Conservation (phyloP, 2,329 filamentous ascomycete genomes). For the Alternaria hordeiaustralica region DNA sequence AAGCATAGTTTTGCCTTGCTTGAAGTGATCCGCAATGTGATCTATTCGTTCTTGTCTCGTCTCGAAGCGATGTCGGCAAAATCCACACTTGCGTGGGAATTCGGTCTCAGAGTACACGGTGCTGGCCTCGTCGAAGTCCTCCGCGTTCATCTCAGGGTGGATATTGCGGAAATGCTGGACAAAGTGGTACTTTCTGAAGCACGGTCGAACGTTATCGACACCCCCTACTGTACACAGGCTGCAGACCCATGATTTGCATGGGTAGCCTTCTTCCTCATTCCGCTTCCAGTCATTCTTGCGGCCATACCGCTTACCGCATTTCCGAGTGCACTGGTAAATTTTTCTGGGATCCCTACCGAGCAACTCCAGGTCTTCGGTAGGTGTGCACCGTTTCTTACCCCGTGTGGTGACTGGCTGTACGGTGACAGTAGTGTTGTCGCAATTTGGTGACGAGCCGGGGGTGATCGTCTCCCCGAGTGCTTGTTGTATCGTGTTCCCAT, state of each 20-base stretch:
- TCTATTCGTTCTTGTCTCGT: constrained; percentile 47
- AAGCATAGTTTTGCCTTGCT: constrained; percentile 48
- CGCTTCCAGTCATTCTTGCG: constrained; percentile 50
- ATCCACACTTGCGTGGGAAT: constrained; percentile 46
- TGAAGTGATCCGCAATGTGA: constrained; percentile 49
- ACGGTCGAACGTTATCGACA: constrained; percentile 45
- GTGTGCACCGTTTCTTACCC: constrained; percentile 45
- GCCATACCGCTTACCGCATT: constrained; percentile 48
- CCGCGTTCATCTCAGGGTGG: constrained; percentile 41
- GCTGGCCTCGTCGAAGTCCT: constrained; percentile 41
- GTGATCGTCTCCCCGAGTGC: constrained; percentile 17
- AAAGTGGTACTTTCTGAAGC: constrained; percentile 48
- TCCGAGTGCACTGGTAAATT: constrained; percentile 48
- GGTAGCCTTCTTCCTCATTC: constrained; percentile 48
- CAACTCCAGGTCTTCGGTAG: constrained; percentile 38
- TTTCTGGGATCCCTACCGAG: constrained; percentile 43
- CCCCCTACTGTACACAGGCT: constrained; percentile 40
- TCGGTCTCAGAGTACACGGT: constrained; percentile 42
- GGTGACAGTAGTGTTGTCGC: constrained; percentile 28
- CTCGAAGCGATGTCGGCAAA: constrained; percentile 43
- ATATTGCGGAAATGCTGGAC: constrained; percentile 49
- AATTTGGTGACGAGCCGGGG: constrained; percentile 20
- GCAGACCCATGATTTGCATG: constrained; percentile 44
- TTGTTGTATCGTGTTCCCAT: constrained; percentile 1
- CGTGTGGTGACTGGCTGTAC: constrained; percentile 24